Conservation (phyloP, 805 yeast species). For the Kodamaea nitidulidarum region DNA sequence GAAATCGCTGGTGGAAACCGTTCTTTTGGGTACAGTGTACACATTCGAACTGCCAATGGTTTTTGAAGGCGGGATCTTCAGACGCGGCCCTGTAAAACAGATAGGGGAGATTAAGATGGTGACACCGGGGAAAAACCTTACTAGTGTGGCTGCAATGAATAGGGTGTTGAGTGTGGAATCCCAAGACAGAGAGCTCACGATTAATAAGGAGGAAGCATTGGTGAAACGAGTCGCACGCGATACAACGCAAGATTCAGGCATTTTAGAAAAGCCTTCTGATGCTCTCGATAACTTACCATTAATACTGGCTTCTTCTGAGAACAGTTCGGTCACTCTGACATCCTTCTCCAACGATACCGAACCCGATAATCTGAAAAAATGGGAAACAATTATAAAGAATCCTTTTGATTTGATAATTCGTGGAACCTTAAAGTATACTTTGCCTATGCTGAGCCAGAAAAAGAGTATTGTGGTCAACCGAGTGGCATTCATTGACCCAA, state of each 20-base stretch:
- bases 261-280: too few species aligned
- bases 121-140: constrained; percentile 60
- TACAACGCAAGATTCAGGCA: too few species aligned
- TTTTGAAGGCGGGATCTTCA: constrained; percentile 77
- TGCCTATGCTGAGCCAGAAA: constrained; percentile 54
- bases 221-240: too few species aligned
- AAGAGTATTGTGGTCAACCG: constrained; percentile 62
- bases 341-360: constrained; percentile 17
- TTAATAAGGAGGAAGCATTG: too few species aligned
- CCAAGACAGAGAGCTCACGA: too few species aligned
- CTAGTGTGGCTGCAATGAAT: constrained; percentile 15
- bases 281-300: too few species aligned
- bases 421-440: constrained; percentile 73
- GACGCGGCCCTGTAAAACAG: constrained; percentile 53
- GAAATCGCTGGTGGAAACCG: constrained; percentile 47
- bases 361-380: constrained; percentile 48
- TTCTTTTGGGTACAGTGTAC: constrained; percentile 67
- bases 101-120: constrained; percentile 66
- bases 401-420: constrained; percentile 84
- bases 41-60: constrained; percentile 66
- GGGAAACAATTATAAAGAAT: constrained; percentile 70
- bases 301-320: background rate
- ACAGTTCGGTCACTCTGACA: background rate
- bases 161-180: background rate
- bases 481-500: constrained; percentile 54